These are phyloP conservation scores for Mycena crocata DNA, from an alignment of 768 basidiomycete species.

Conservation along the genomic window DNA sequence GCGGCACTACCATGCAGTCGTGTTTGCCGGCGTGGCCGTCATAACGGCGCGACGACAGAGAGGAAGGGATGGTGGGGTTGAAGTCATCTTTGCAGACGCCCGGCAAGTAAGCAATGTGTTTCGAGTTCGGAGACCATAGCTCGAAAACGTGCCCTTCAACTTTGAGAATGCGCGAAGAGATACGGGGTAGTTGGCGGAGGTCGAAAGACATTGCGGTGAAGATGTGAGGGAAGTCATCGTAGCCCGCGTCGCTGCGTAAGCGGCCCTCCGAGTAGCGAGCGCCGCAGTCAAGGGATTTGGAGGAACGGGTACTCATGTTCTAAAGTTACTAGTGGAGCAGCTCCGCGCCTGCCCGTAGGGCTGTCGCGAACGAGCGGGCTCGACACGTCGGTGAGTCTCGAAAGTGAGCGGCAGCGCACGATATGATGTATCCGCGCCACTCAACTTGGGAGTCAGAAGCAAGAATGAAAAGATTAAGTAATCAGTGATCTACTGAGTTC, in stretches of 20 bases:
- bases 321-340: too few relatives aligned
- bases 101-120: not conserved
- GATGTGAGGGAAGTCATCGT: not conserved
- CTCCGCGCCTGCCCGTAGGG: too few relatives aligned
- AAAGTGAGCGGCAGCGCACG: too few relatives aligned
- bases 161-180: not conserved
- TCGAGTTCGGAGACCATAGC: slow-evolving; percentile 4
- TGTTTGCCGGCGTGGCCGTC: not conserved
- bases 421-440: not conserved
- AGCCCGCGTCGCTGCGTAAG: not conserved
- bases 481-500: not conserved
- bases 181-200: not conserved
- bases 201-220: not conserved
- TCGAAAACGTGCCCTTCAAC: not conserved
- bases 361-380: too few relatives aligned
- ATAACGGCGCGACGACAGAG: not conserved
- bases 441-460: too few relatives aligned
- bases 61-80: not conserved
- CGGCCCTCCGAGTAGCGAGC: not conserved
- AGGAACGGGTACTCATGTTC: not conserved
- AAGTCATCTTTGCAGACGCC: not conserved
- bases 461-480: not conserved
- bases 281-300: not conserved
- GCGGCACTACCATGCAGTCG: not conserved
- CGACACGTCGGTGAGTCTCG: too few relatives aligned